Conservation (phyloP, 2,329 filamentous ascomycete genomes). For the Xylariaceae sp. region DNA sequence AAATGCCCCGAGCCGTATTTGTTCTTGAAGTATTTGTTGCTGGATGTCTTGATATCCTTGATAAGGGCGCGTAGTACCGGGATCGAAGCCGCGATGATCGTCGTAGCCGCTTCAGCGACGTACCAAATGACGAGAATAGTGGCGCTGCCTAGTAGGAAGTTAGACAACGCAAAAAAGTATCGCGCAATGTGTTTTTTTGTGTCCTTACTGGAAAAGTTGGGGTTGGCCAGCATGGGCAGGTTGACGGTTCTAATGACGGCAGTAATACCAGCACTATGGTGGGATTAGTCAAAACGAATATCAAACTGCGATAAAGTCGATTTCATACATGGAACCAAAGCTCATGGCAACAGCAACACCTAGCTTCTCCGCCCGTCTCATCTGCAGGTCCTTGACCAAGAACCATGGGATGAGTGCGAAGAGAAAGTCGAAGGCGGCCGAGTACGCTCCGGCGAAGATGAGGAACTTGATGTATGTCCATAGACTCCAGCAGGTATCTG, state of each 20-base stretch:
- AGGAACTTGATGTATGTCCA: slow-evolving; percentile 18
- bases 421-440: slow-evolving; percentile 25
- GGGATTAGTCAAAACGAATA: background rate
- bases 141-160: slow-evolving; percentile 8
- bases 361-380: slow-evolving; percentile 28
- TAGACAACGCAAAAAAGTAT: background rate
- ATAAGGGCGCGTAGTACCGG: slow-evolving; percentile 32
- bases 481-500: slow-evolving; percentile 18
- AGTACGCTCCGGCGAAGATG: slow-evolving; percentile 23
- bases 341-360: slow-evolving; percentile 30
- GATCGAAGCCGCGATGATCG: slow-evolving; percentile 30
- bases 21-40: slow-evolving; percentile 14
- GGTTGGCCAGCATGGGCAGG: slow-evolving; percentile 12
- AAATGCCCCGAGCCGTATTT: slow-evolving; percentile 8
- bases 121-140: slow-evolving; percentile 27
- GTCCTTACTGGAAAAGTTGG: slow-evolving; percentile 19
- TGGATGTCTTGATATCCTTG: slow-evolving; percentile 20
- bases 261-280: slow-evolving; percentile 19
- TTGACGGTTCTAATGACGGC: slow-evolving; percentile 22
- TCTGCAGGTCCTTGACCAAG: slow-evolving; percentile 27
- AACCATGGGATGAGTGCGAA: slow-evolving; percentile 30
- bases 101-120: slow-evolving; percentile 24
- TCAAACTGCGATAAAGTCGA: background rate
- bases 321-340: slow-evolving; percentile 19
- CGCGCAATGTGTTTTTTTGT: background rate